Conservation (phyloP, 2,329 filamentous ascomycete genomes). For the Fusarium sp. region DNA sequence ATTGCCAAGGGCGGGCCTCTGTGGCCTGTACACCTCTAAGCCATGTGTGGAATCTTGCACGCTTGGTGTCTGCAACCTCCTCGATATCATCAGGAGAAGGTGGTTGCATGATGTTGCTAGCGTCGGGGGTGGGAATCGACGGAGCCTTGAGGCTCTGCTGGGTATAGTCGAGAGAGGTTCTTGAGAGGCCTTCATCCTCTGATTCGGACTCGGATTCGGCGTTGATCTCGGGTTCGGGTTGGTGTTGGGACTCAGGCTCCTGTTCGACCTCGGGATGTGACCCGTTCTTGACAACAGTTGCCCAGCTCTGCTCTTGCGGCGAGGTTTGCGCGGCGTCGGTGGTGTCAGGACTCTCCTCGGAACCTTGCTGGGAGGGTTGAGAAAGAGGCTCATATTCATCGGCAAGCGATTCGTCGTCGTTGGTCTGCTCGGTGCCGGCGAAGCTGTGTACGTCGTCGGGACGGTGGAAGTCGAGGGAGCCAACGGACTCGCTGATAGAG, state of each 20-base stretch:
- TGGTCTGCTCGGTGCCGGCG: constrained; percentile 57
- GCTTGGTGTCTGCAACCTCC: constrained; percentile 18
- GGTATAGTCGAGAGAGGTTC: constrained; percentile 57
- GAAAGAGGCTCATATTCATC: constrained; percentile 46
- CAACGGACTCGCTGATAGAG: constrained; percentile 58
- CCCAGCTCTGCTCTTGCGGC: constrained; percentile 25
- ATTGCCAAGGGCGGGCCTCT: constrained; percentile 19
- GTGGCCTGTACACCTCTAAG: constrained; percentile 27
- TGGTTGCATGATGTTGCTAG: constrained; percentile 42
- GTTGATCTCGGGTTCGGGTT: constrained; percentile 22
- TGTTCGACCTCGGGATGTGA: constrained; percentile 23
- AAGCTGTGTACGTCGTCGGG: constrained; percentile 62
- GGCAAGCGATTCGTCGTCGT: constrained; percentile 53
- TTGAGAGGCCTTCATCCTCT: constrained; percentile 53
- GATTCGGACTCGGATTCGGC: constrained; percentile 48
- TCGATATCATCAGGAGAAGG: constrained; percentile 11
- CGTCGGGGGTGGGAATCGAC: constrained; percentile 51
- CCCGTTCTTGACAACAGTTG: constrained; percentile 30
- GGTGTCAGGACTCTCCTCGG: constrained; percentile 24
- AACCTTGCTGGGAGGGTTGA: constrained; percentile 10
- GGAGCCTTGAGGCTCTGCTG: constrained; percentile 58
- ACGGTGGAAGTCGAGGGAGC: constrained; percentile 58
- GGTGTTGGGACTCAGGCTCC: constrained; percentile 17
- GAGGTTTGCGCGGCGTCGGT: constrained; percentile 15
- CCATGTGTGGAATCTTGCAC: constrained; percentile 22